Percentiles rank a stretch among this genome's conserved stretches.
Conservation (phyloP, 768 basidiomycete species). For the Suillus occidentalis region DNA sequence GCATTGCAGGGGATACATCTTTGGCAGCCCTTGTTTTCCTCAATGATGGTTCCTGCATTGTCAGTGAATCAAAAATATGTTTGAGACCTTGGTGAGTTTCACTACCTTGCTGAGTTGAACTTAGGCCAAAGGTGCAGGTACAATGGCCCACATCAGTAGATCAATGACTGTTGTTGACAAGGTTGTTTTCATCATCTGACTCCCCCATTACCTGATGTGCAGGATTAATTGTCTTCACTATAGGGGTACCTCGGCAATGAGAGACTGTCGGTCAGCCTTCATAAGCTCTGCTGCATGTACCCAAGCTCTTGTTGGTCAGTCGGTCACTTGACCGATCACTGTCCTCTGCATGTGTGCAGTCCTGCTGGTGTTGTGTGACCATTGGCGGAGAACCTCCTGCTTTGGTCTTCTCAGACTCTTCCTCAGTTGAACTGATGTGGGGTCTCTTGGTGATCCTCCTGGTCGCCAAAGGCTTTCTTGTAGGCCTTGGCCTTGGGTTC, state of each 20-base stretch:
- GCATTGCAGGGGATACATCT: too few species aligned
- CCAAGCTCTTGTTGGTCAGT: neutral
- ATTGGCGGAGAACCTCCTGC: neutral
- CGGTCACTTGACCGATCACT: neutral
- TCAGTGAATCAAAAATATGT: neutral
- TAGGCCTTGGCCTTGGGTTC: fast-evolving
- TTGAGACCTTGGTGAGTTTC: neutral
- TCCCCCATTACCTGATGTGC: too few species aligned
- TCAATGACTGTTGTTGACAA: too few species aligned
- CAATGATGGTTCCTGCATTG: neutral
- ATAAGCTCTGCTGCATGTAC: neutral
- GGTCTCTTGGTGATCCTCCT: neutral
- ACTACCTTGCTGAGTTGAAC: neutral
- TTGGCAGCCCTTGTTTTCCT: too few species aligned
- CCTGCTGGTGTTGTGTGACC: too few species aligned
- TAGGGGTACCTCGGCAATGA: too few species aligned
- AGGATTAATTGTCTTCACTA: too few species aligned
- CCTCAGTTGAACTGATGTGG: neutral
- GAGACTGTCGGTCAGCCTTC: neutral
- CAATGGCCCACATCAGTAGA: too few species aligned
- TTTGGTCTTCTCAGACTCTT: neutral
- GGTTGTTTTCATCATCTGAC: too few species aligned
- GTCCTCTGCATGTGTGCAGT: neutral
- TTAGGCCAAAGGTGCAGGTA: too few species aligned
- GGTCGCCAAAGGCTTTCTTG: neutral